phyloP scores from a whole-genome alignment of 1,139 yeast species.

The Ogataea hybrid region DNA sequence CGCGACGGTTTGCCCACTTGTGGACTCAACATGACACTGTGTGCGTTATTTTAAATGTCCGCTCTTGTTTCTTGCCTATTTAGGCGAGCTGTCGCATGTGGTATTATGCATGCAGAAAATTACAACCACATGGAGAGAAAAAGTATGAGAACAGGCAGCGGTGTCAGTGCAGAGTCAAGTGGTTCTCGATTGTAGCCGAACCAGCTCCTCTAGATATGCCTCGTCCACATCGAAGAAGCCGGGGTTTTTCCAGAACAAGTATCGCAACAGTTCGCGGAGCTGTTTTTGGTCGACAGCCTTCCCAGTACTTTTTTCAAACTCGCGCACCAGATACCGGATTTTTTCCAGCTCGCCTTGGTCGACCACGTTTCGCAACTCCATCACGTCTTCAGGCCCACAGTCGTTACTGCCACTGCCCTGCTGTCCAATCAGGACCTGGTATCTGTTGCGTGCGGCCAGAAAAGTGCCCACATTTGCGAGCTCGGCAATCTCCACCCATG shows the following conservation, averaged over 20 bases:
- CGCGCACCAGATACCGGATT: slow-evolving; percentile 63
- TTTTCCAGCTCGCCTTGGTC: slow-evolving; percentile 74
- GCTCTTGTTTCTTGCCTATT: neutral
- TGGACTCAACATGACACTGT: neutral
- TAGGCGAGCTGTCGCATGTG: neutral
- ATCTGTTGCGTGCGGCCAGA: slow-evolving; percentile 73
- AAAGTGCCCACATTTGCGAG: slow-evolving; percentile 64
- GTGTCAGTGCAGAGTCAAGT: neutral
- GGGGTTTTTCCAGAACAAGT: slow-evolving; percentile 57
- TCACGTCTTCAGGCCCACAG: slow-evolving; percentile 60
- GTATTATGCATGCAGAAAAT: slow-evolving; percentile 2
- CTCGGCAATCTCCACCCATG: slow-evolving; percentile 77
- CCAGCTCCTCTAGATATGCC: slow-evolving; percentile 30
- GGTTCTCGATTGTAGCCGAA: slow-evolving; percentile 11
- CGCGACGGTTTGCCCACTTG: neutral
- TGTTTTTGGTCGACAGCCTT: slow-evolving; percentile 52
- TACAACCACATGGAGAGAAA: neutral
- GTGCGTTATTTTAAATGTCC: slow-evolving; percentile 1
- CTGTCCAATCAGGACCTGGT: slow-evolving; percentile 80
- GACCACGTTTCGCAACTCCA: slow-evolving; percentile 48
- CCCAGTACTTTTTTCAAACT: slow-evolving; percentile 58
- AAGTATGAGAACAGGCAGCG: neutral
- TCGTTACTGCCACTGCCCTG: slow-evolving; percentile 73
- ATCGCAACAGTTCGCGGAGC: slow-evolving; percentile 53
- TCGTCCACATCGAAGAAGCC: slow-evolving; percentile 55